Evolutionary conservation across 2,329 filamentous ascomycete genomes (phyloP).

Genomic region (Claviceps sorghi): DNA sequence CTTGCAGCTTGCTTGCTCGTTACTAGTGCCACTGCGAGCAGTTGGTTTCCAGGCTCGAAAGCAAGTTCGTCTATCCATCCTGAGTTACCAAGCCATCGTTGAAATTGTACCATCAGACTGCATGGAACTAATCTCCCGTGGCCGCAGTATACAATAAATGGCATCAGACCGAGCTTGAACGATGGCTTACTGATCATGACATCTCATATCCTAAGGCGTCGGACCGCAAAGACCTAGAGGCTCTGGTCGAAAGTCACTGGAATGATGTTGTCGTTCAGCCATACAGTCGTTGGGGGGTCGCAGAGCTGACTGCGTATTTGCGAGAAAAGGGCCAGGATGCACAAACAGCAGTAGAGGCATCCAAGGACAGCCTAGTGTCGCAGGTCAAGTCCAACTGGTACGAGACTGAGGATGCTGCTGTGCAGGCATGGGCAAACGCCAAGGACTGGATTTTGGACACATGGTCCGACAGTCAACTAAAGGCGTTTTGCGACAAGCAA

Average conservation of each 20-base stretch:
- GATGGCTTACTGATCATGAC: constrained; percentile 88
- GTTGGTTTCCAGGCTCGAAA: constrained; percentile 64
- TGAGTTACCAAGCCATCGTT: too few relatives aligned
- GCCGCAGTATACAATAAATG: constrained; percentile 85
- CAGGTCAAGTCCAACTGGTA: constrained; percentile 64
- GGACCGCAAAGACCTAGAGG: constrained; percentile 89
- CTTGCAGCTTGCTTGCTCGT: constrained; percentile 59
- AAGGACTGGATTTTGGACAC: constrained; percentile 93
- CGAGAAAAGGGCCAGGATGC: constrained; percentile 56
- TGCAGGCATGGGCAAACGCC: constrained; percentile 54
- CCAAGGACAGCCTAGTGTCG: constrained; percentile 51
- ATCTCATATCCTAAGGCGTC: constrained; percentile 80
- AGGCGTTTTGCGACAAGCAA: constrained; percentile 82
- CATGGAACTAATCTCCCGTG: not conserved
- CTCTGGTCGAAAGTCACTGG: constrained; percentile 83
- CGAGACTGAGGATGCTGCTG: constrained; percentile 63
- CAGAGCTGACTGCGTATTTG: constrained; percentile 54
- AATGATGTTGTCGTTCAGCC: constrained; percentile 58
- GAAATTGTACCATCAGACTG: not conserved
- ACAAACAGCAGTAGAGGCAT: constrained; percentile 50
- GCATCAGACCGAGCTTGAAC: constrained; percentile 94
- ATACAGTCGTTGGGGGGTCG: constrained; percentile 62
- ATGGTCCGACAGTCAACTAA: constrained; percentile 87
- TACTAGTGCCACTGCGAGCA: constrained; percentile 55
- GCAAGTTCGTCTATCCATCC: constrained; percentile 44